Evolutionary conservation across 2,329 filamentous ascomycete genomes (phyloP), one percentile per base, ranked within the genome.

Genomic region (Claviceps paspali): DNA sequence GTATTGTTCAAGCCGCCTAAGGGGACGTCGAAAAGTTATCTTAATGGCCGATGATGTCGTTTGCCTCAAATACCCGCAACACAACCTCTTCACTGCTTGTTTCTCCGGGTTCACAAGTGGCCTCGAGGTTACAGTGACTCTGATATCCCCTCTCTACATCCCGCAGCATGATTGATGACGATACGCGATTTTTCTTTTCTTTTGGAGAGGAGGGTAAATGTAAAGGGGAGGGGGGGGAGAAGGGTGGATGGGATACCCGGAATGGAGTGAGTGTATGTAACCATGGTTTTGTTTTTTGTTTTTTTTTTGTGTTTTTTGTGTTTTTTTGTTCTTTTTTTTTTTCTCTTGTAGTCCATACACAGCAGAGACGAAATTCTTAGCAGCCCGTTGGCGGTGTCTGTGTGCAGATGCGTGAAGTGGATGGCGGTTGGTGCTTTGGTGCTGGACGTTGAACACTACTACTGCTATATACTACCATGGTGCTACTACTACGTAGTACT

Each of bases 211-310:
- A n/a, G n/a, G n/a, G n/a, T n/a, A n/a, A n/a, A n/a, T n/a, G n/a
- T n/a, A n/a, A 17, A 7, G 29, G 15, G 29, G 6, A 3, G 6
- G 29, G 28, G 14, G 14, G 11, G n/a, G n/a, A 29, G 27, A 15
- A 37, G 39, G 42, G 44, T 38, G 36, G 33, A 37, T 33, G 44
- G 40, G 36, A 43, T 39, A 42, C 43, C 40, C 43, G 43, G 31
- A n/a, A 38, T 42, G 42, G n/a, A n/a, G n/a, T n/a, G 39, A 45
- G 45, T 49, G 45, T 45, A 47, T 47, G 42, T 45, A 45, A 46
- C 36, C 41, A 49, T 47, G n/a, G n/a, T n/a, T n/a, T n/a, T n/a
- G n/a, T n/a, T n/a, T n/a, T n/a, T n/a, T n/a, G n/a, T n/a, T n/a
- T n/a, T n/a, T n/a, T n/a, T n/a, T n/a, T n/a, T n/a, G n/a, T n/a